Percentiles rank a stretch among this genome's conserved stretches.
These are phyloP conservation scores for Saraca asoca DNA, from an alignment of 331 rosid species.

Conservation along the genomic window DNA sequence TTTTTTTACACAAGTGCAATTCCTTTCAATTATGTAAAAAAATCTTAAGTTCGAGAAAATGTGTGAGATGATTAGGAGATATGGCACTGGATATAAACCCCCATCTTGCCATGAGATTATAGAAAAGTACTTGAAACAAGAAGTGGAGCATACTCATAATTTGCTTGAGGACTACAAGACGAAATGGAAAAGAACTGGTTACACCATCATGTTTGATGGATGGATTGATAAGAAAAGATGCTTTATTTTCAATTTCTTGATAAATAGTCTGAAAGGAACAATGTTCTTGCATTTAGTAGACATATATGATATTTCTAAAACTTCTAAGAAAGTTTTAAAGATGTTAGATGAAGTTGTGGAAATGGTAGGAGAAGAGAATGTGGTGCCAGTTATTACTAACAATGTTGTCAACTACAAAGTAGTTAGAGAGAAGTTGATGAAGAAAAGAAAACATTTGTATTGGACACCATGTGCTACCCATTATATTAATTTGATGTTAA, in stretches of 20 bases:
- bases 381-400: neutral
- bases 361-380: neutral
- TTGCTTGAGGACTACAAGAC: no score
- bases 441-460: neutral
- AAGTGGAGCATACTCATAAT: no score
- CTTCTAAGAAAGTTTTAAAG: neutral
- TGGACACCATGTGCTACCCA: neutral
- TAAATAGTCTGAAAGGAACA: no score
- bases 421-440: neutral
- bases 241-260: neutral
- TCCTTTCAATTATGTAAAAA: neutral
- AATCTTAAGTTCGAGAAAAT: neutral
- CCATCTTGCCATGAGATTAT: no score
- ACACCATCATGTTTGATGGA: no score
- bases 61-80: neutral
- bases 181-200: no score
- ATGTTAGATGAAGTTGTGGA: neutral
- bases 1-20: no score
- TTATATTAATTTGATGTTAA: neutral
- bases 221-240: neutral
- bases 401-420: neutral
- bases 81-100: no score
- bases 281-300: neutral
- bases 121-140: no score
- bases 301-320: neutral